A percentile compares a stretch with the other conserved stretches of the same genome.
These are phyloP conservation scores for Boletus barrowsii DNA, from an alignment of 768 basidiomycete species.

Conservation along the genomic window DNA sequence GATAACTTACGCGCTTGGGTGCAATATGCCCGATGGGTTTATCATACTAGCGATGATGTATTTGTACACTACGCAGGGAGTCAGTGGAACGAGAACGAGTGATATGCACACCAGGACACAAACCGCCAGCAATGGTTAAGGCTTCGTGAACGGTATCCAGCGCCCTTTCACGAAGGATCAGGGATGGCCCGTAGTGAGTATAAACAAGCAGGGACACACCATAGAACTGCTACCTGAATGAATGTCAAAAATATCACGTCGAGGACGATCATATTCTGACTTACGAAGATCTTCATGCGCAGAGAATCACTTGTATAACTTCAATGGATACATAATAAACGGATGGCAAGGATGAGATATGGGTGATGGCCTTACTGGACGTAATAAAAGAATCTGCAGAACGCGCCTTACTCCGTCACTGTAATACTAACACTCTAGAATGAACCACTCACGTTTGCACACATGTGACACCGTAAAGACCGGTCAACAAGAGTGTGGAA, in stretches of 20 bases:
- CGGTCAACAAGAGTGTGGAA: not conserved
- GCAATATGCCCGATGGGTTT: not conserved
- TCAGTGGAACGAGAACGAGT: not conserved
- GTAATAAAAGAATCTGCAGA: not conserved
- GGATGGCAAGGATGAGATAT: not conserved
- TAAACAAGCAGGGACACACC: not conserved
- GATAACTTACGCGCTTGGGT: not conserved
- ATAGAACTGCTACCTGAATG: slow-evolving; percentile 8
- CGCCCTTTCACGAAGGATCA: slow-evolving; percentile 1
- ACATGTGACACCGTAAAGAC: not conserved
- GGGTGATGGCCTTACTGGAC: not conserved
- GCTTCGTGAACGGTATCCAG: slow-evolving; percentile 14
- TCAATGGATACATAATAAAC: not conserved
- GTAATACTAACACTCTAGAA: not conserved
- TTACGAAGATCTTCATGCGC: not conserved
- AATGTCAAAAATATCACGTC: too few relatives aligned
- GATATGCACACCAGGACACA: not conserved
- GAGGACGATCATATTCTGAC: not conserved
- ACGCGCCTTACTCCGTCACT: not conserved
- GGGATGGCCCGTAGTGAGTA: not conserved
- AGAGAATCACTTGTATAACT: not conserved
- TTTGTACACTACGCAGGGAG: not conserved
- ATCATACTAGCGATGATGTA: not conserved
- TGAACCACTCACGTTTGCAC: not conserved
- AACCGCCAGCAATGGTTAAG: slow-evolving; percentile 6